These are phyloP conservation scores for Phytophthora hybrid DNA, from an alignment of 352 stramenopile genomes.

Conservation along the genomic window DNA sequence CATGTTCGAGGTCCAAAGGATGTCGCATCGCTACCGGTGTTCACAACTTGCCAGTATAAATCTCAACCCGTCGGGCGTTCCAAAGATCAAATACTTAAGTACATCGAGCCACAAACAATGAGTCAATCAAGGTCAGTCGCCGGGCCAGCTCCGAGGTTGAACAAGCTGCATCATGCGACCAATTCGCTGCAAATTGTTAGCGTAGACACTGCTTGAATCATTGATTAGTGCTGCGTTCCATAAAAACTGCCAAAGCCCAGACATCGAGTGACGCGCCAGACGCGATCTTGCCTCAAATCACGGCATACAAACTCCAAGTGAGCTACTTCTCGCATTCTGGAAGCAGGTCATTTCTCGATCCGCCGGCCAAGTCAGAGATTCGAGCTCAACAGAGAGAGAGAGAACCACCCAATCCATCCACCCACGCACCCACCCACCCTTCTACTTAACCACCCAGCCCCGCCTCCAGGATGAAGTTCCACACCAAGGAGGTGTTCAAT, in stretches of 20 bases:
- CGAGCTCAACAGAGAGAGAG: constrained; percentile 2
- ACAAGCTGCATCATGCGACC: not conserved
- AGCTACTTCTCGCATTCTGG: constrained; percentile 11
- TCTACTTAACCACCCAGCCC: not conserved
- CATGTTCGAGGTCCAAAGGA: not conserved
- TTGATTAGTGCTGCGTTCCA: not conserved
- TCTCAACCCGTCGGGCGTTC: too few relatives aligned
- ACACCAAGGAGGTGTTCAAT: constrained; percentile 80
- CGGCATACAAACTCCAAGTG: not conserved
- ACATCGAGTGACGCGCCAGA: constrained; percentile 3
- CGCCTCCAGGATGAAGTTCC: constrained; percentile 64
- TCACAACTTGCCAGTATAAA: not conserved
- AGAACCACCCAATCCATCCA: not conserved
- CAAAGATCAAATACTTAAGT: too few relatives aligned
- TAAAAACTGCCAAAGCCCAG: not conserved
- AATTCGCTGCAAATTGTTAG: not conserved
- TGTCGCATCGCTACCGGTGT: not conserved
- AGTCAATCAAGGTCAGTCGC: not conserved
- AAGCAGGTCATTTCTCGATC: constrained; percentile 38
- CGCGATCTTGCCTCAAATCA: constrained; percentile 3
- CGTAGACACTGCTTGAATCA: not conserved
- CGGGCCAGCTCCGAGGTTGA: not conserved
- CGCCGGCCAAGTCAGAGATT: constrained; percentile 3
- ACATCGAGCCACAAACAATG: too few relatives aligned
- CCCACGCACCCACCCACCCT: not conserved